phyloP scores from a whole-genome alignment of 345 rosid species.

The Nephelium lappaceum region DNA sequence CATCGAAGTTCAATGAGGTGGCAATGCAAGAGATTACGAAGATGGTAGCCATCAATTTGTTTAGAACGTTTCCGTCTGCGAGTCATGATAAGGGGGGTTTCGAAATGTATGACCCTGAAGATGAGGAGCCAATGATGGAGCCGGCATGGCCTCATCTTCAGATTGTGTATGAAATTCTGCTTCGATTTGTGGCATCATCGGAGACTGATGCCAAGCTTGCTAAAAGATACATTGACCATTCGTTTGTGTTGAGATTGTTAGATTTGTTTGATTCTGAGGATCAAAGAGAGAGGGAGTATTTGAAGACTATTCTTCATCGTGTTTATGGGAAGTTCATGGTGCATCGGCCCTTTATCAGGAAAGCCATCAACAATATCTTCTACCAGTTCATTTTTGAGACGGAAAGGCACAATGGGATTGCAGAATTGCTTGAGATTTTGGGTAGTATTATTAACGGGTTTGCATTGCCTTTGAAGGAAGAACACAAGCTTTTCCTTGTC shows the following conservation, averaged over 20 bases:
- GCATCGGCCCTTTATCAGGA: slow-evolving; percentile 65
- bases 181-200: slow-evolving; percentile 59
- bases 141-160: slow-evolving; percentile 75
- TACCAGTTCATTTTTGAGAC: slow-evolving; percentile 73
- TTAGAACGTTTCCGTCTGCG: slow-evolving; percentile 50
- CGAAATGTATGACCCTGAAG: slow-evolving; percentile 58
- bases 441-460: slow-evolving; percentile 85
- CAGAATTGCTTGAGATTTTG: slow-evolving; percentile 78
- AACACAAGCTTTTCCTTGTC: slow-evolving; percentile 76
- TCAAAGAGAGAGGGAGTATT: slow-evolving; percentile 69
- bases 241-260: slow-evolving; percentile 59
- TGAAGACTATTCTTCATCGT: slow-evolving; percentile 64
- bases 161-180: slow-evolving; percentile 62
- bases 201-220: slow-evolving; percentile 72
- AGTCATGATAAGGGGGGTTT: slow-evolving; percentile 44
- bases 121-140: slow-evolving; percentile 60
- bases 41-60: slow-evolving; percentile 54
- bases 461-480: slow-evolving; percentile 85
- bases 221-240: slow-evolving; percentile 61
- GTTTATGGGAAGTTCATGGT: slow-evolving; percentile 76
- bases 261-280: slow-evolving; percentile 75
- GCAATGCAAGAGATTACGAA: slow-evolving; percentile 62
- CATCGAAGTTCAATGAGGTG: slow-evolving; percentile 51
- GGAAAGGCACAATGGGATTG: slow-evolving; percentile 68
- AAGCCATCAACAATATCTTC: slow-evolving; percentile 71